Base-by-base conservation (phyloP, 1,284 basidiomycete species). In the Ustilago loliicola region DNA sequence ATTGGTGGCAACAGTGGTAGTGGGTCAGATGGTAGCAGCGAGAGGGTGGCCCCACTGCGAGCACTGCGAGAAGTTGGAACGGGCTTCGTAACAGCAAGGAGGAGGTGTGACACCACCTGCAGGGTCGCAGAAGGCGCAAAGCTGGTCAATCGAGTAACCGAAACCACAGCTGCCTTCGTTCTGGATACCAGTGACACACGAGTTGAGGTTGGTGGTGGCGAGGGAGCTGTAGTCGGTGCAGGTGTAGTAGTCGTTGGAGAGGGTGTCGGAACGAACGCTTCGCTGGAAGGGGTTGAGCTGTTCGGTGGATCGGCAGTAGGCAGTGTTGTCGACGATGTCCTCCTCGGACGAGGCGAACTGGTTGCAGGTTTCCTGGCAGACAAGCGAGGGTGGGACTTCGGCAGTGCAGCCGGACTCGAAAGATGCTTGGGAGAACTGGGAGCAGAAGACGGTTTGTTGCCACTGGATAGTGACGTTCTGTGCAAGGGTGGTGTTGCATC, bases 101-200 rank as follows among this genome's bases (percentile, higher is more conserved):
- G 77, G 67, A 45, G 80, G 67, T 52, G 77, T 76, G 36, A 72
- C 56, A 17, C 77, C 79, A 50, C 77, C 77, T 15, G 79, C 42
- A 42, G 80, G 77, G 62, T 83, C 80, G 66, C 88, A 89, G 76
- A 83, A 87, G 10, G 65, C 74, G 67, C 88, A 89, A 17, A 88
- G 77, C 68, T 88, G 86, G 21, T 72, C 72, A 13, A 82, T 86
- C 8, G 82, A 85, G 55, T 67, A 80, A 2, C 87, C 88, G 61
- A 81, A 89, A 11, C 88, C 88, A 70, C 88, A 89, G 81, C 87
- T 88, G 23, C 78, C 81, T 72, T 89, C 88, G 73, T 88, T 88
- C 45, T 63, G 68, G 36, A 74, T 67, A 10, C 88, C 88, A 8
- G 65, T 34, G 25, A 88, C 84, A 72, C 88, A 89, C 13, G 85